These are phyloP conservation scores for Suillus subalutaceus DNA, from an alignment of 768 basidiomycete species.

Conservation along the genomic window DNA sequence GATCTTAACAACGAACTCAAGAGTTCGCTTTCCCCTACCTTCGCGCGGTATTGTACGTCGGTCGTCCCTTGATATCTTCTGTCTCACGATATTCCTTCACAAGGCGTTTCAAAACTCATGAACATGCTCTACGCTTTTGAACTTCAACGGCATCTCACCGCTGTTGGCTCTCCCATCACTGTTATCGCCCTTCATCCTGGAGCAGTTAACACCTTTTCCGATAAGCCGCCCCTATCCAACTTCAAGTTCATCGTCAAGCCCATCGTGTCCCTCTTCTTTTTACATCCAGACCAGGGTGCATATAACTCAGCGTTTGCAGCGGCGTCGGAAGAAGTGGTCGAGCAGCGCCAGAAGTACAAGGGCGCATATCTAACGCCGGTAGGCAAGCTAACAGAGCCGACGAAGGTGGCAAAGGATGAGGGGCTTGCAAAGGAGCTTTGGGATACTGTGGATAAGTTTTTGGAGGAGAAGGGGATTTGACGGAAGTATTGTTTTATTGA, in stretches of 20 bases:
- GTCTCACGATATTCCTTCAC: background rate
- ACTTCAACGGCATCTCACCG: constrained; percentile 50
- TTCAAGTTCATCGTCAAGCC: constrained; percentile 23
- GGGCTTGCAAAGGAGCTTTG: constrained; percentile 33
- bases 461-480: constrained; percentile 27
- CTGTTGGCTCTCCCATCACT: constrained; percentile 30
- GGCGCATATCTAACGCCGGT: constrained; percentile 35
- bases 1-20: constrained; percentile 42
- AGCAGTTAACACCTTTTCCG: constrained; percentile 25
- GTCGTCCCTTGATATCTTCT: background rate
- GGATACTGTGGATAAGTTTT: constrained; percentile 28
- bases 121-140: constrained; percentile 51
- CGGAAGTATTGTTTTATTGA: background rate
- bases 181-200: constrained; percentile 35
- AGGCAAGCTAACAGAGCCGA: constrained; percentile 17
- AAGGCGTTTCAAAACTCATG: constrained; percentile 59
- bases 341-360: constrained; percentile 27
- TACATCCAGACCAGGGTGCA: constrained; percentile 26
- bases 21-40: constrained; percentile 15
- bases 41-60: constrained; percentile 37
- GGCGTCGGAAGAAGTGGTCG: constrained; percentile 25
- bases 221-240: background rate
- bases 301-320: constrained; percentile 34
- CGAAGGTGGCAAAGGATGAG: constrained; percentile 21
- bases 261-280: constrained; percentile 22